Evolutionary conservation across 1,284 basidiomycete genomes (phyloP).

Genomic region (Naganishia sp.): DNA sequence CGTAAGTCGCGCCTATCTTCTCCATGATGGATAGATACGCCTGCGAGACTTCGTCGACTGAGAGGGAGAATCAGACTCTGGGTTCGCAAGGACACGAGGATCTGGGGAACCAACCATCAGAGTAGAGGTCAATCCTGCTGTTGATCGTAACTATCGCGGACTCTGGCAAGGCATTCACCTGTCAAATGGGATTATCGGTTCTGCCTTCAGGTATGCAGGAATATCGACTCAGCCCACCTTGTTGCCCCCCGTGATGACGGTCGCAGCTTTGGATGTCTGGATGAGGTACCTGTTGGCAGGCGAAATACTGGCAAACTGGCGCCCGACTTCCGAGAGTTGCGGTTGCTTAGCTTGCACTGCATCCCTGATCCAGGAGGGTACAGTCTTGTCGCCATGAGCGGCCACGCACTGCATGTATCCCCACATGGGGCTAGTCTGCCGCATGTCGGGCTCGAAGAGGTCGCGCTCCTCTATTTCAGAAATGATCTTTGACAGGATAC

Average conservation of each 20-base stretch:
- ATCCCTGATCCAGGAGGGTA: conserved; percentile 19
- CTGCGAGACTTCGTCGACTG: conserved; percentile 23
- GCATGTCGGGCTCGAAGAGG: conserved; percentile 25
- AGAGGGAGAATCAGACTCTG: no score
- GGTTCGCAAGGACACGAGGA: no score
- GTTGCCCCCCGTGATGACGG: conserved; percentile 24
- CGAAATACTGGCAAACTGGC: conserved; percentile 19
- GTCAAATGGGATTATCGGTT: no score
- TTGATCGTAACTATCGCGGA: conserved; percentile 28
- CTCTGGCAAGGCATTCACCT: conserved; percentile 30
- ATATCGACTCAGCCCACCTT: conserved; percentile 36
- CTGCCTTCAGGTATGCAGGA: no score
- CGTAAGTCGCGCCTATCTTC: conserved; percentile 19
- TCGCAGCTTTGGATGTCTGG: conserved; percentile 29
- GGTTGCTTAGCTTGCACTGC: conserved; percentile 17
- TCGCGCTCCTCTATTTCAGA: conserved; percentile 28
- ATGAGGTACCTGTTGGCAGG: conserved; percentile 22
- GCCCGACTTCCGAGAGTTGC: conserved; percentile 5
- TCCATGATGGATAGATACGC: conserved; percentile 26
- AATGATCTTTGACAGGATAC: conserved; percentile 28
- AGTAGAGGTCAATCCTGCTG: conserved; percentile 27
- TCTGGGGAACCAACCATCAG: no score
- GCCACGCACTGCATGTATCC: conserved; percentile 31
- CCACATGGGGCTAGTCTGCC: conserved; percentile 24
- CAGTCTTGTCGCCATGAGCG: conserved; percentile 7